Evolutionary conservation across 306 rosid genomes (phyloP).

Genomic region (Trifolium subterraneum): DNA sequence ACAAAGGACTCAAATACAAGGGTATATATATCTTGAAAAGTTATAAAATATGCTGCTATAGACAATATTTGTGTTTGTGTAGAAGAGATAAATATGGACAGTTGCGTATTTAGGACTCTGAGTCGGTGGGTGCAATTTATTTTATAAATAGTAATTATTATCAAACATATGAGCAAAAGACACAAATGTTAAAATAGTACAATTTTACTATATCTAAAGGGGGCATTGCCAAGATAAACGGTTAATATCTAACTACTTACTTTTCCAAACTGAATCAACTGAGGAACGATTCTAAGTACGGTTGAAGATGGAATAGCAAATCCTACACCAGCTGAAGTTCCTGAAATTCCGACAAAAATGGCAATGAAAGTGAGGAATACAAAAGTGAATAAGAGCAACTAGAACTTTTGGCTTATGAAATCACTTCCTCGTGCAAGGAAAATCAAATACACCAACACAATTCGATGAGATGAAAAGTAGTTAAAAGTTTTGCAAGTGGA

Average conservation of each 20-base stretch:
- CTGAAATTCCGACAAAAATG: conserved; percentile 53
- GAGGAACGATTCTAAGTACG: conserved; percentile 80
- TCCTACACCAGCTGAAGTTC: conserved; percentile 98
- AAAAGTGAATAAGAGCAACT: conserved; percentile 22
- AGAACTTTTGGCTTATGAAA: conserved; percentile 27
- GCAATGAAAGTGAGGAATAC: background rate
- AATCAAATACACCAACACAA: conserved; percentile 31
- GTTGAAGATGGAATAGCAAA: conserved; percentile 96
- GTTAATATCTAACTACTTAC: conserved; percentile 45
- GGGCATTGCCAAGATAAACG: too few relatives aligned
- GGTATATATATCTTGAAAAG: conserved; percentile 18
- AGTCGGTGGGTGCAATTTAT: too few relatives aligned
- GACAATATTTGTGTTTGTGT: background rate
- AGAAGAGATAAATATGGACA: too few relatives aligned
- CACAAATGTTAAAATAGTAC: too few relatives aligned
- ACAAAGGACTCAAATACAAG: conserved; percentile 6
- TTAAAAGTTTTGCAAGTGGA: background rate
- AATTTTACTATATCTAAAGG: too few relatives aligned
- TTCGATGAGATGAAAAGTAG: background rate
- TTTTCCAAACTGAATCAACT: conserved; percentile 84
- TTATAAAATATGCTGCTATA: background rate
- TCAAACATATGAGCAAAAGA: too few relatives aligned
- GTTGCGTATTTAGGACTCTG: too few relatives aligned
- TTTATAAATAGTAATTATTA: too few relatives aligned
- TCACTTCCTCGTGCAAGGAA: conserved; percentile 17